Conservation (phyloP, 768 basidiomycete genomes). For the Suillus subalutaceus region DNA sequence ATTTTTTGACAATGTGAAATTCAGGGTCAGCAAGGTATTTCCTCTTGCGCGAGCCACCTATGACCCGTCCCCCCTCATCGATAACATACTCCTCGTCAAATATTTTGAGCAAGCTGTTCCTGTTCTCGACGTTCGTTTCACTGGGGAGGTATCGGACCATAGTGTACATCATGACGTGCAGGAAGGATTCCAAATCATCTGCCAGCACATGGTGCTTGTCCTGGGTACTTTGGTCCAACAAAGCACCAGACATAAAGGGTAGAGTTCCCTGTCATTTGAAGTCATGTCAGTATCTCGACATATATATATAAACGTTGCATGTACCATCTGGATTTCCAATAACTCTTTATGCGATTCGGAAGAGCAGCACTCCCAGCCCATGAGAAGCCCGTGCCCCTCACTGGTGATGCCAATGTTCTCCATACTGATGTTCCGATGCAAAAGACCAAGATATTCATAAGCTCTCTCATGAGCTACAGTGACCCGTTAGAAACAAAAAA, state of each 20-base stretch:
- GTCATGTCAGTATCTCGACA: neutral
- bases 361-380: conserved; percentile 27
- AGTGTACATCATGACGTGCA: conserved; percentile 17
- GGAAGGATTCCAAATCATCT: conserved; percentile 15
- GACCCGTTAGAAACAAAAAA: neutral
- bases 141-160: conserved; percentile 18
- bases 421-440: conserved; percentile 31
- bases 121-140: neutral
- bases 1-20: neutral
- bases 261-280: conserved; percentile 9
- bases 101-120: neutral
- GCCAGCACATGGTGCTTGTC: conserved; percentile 9
- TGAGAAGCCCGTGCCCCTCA: conserved; percentile 19
- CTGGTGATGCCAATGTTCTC: conserved; percentile 25
- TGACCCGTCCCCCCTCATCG: neutral
- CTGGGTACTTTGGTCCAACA: conserved; percentile 10
- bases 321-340: neutral
- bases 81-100: neutral
- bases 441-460: conserved; percentile 13
- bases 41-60: neutral
- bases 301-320: neutral
- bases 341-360: neutral
- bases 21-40: neutral
- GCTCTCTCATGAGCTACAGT: conserved; percentile 23
- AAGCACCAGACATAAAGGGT: conserved; percentile 23